Percentiles rank a stretch among this genome's conserved stretches.
Evolutionary conservation across 192 early-diverging fungal species (phyloP).

Genomic region (Coemansia sp.): DNA sequence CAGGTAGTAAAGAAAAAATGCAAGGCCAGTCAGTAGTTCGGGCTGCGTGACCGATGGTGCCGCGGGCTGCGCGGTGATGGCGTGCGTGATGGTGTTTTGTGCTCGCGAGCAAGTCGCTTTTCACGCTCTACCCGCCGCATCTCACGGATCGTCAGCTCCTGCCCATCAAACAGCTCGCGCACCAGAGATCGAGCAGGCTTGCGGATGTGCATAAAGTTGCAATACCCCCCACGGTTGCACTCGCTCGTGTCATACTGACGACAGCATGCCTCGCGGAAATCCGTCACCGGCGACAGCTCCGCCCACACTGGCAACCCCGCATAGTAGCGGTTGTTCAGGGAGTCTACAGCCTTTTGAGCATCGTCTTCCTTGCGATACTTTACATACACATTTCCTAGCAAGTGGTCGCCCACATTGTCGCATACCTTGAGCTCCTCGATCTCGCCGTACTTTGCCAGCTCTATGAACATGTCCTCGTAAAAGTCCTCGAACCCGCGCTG

Average conservation of each 20-base stretch:
- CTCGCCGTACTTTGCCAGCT: slow-evolving; percentile 94
- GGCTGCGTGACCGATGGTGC: slow-evolving; percentile 32
- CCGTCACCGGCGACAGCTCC: slow-evolving; percentile 95
- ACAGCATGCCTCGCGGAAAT: slow-evolving; percentile 97
- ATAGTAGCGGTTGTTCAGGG: slow-evolving; percentile 93
- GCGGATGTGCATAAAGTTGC: slow-evolving; percentile 99
- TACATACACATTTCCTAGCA: slow-evolving; percentile 96
- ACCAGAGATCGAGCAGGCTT: slow-evolving; percentile 73
- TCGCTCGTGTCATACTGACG: slow-evolving; percentile 92
- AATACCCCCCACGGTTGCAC: slow-evolving; percentile 94
- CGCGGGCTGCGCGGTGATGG: slow-evolving; percentile 48
- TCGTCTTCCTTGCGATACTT: slow-evolving; percentile 89
- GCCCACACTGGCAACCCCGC: slow-evolving; percentile 91
- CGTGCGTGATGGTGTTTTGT: slow-evolving; percentile 24
- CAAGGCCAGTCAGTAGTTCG: slow-evolving; percentile 13
- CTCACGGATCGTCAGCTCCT: slow-evolving; percentile 55
- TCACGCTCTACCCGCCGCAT: slow-evolving; percentile 54
- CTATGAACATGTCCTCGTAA: slow-evolving; percentile 94
- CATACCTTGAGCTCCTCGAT: slow-evolving; percentile 96
- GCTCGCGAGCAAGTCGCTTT: slow-evolving; percentile 20
- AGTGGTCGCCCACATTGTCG: slow-evolving; percentile 97
- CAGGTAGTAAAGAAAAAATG: slow-evolving; percentile 4
- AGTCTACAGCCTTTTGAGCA: slow-evolving; percentile 87
- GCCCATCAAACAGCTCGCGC: slow-evolving; percentile 81
- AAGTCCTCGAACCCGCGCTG: slow-evolving; percentile 86